These are phyloP conservation scores for Pseudogymnoascus sp. DNA, from an alignment of 2,329 filamentous ascomycete species.

Conservation along the genomic window DNA sequence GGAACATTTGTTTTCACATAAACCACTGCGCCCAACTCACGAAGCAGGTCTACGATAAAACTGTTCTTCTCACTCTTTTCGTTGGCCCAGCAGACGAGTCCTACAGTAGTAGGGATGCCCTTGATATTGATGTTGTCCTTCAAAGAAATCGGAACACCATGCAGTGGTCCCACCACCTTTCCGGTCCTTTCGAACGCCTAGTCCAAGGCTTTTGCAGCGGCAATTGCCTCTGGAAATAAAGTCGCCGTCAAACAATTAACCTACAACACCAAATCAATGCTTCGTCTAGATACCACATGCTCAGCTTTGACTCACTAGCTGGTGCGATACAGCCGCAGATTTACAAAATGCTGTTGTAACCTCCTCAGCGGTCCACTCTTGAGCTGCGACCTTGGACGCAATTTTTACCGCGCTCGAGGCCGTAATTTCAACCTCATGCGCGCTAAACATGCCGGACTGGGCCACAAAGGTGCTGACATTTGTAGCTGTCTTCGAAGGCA, in stretches of 20 bases:
- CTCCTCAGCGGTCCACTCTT: conserved; percentile 49
- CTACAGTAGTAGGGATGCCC: conserved; percentile 39
- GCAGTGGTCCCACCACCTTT: conserved; percentile 35
- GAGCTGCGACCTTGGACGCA: conserved; percentile 43
- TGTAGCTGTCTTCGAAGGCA: no score
- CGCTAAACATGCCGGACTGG: not conserved
- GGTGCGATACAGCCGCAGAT: conserved; percentile 45
- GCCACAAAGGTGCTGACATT: no score
- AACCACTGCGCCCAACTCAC: conserved; percentile 33
- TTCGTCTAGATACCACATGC: conserved; percentile 11
- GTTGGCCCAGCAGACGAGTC: conserved; percentile 58
- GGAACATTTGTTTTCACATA: conserved; percentile 36
- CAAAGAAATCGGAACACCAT: conserved; percentile 35
- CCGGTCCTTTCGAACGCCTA: conserved; percentile 37
- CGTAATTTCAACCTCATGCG: conserved; percentile 52
- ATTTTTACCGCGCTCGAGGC: conserved; percentile 52
- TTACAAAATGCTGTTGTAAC: conserved; percentile 48
- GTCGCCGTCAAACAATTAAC: conserved; percentile 45
- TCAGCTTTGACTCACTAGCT: conserved; percentile 47
- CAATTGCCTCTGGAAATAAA: conserved; percentile 46
- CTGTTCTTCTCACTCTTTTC: conserved; percentile 47
- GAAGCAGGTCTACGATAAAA: conserved; percentile 32
- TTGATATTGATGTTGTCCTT: conserved; percentile 33
- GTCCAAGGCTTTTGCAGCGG: conserved; percentile 44
- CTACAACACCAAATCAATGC: no score